Evolutionary conservation across 345 rosid genomes (phyloP).

Genomic region (Ailanthus altissimus): DNA sequence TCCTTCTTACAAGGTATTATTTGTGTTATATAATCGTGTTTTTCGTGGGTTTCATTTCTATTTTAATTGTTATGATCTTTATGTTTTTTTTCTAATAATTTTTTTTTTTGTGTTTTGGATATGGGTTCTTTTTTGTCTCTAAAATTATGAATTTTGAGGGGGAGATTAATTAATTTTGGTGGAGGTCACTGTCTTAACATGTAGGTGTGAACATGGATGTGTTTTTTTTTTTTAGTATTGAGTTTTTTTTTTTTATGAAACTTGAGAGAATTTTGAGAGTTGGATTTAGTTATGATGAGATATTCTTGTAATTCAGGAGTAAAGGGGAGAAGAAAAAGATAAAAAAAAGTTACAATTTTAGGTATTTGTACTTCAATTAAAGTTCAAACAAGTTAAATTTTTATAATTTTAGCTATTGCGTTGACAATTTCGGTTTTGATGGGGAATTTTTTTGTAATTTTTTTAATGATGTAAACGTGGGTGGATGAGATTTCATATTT

Average conservation of each 20-base stretch:
- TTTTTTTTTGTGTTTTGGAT: background rate
- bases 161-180: background rate
- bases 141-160: background rate
- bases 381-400: background rate
- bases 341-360: background rate
- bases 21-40: background rate
- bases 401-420: background rate
- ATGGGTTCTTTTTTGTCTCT: background rate
- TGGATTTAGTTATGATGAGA: background rate
- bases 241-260: background rate
- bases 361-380: background rate
- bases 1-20: constrained; percentile 73
- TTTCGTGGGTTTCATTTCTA: background rate
- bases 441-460: background rate
- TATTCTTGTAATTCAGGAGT: background rate
- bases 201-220: background rate
- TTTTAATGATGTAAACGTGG: background rate
- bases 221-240: background rate
- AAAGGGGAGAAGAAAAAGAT: background rate
- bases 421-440: background rate
- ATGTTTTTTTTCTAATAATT: too few relatives aligned
- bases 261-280: background rate
- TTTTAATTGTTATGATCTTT: background rate
- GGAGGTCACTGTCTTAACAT: background rate
- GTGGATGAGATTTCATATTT: too few relatives aligned